Conservation (phyloP, 345 rosid species). For the Mercurialis annua region DNA sequence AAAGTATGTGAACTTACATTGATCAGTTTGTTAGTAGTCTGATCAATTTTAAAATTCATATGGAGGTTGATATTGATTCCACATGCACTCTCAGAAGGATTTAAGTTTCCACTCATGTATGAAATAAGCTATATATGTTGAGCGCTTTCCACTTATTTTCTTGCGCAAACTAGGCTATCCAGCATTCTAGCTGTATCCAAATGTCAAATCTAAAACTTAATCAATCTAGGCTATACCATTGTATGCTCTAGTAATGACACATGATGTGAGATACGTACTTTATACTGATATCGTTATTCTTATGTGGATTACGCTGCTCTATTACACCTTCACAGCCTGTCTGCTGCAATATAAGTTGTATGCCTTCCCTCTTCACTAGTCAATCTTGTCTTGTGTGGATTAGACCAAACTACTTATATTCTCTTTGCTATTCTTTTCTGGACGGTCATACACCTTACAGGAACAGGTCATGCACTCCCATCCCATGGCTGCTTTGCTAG, state of each 20-base stretch:
- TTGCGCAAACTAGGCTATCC: background rate
- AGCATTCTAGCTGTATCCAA: too few species aligned
- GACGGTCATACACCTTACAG: background rate
- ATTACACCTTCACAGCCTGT: background rate
- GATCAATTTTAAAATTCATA: too few species aligned
- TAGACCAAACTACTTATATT: background rate
- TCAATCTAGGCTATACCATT: background rate
- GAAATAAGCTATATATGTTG: background rate
- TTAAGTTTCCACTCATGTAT: background rate
- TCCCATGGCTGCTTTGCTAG: too few species aligned
- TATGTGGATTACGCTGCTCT: constrained; percentile 4
- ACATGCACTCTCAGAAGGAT: too few species aligned
- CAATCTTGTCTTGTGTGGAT: background rate
- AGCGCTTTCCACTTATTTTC: background rate
- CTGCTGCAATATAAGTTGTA: too few species aligned
- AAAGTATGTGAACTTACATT: too few species aligned
- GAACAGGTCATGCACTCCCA: too few species aligned
- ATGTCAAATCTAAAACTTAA: background rate
- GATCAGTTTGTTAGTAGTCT: too few species aligned
- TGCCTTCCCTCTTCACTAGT: background rate
- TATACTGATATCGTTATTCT: background rate
- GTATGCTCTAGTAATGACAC: background rate
- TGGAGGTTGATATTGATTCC: too few species aligned
- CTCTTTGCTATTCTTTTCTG: background rate
- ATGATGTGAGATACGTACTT: background rate